Evolutionary conservation across 2,329 filamentous ascomycete species (phyloP).

Genomic region (Fusarium humuli): DNA sequence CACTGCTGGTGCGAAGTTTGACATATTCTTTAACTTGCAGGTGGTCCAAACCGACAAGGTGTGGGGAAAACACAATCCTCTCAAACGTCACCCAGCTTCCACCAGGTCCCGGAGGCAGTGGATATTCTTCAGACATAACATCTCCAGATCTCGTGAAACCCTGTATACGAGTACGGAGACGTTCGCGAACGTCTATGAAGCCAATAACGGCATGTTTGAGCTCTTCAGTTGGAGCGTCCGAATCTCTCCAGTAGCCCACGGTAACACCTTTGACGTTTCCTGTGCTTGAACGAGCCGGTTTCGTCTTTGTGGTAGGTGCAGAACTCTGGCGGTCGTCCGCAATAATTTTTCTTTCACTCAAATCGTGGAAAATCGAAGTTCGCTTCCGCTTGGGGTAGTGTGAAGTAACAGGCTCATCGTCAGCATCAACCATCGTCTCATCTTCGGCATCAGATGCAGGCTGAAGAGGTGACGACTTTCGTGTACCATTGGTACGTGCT

Average conservation of each 20-base stretch:
- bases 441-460: conserved; percentile 55
- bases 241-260: conserved; percentile 72
- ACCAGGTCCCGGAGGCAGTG: conserved; percentile 68
- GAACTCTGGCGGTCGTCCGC: conserved; percentile 48
- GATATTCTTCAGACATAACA: conserved; percentile 58
- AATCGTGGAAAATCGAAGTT: conserved; percentile 60
- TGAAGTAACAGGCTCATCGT: conserved; percentile 53
- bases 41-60: conserved; percentile 67
- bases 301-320: conserved; percentile 42
- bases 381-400: conserved; percentile 69
- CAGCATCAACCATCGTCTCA: conserved; percentile 57
- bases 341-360: conserved; percentile 60
- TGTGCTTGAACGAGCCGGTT: conserved; percentile 46
- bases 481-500: conserved; percentile 54
- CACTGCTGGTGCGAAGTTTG: conserved; percentile 60
- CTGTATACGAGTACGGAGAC: conserved; percentile 70
- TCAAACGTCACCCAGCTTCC: conserved; percentile 75
- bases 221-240: conserved; percentile 59
- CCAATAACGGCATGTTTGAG: conserved; percentile 70
- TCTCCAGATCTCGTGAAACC: conserved; percentile 61
- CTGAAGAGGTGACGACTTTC: conserved; percentile 52
- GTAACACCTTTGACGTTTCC: conserved; percentile 59
- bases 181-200: conserved; percentile 71
- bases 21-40: conserved; percentile 72
- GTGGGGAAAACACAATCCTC: conserved; percentile 67